These are phyloP conservation scores for Chlamydomonas sphaeroides DNA, from an alignment of 139 green algal genomes.

Conservation along the genomic window DNA sequence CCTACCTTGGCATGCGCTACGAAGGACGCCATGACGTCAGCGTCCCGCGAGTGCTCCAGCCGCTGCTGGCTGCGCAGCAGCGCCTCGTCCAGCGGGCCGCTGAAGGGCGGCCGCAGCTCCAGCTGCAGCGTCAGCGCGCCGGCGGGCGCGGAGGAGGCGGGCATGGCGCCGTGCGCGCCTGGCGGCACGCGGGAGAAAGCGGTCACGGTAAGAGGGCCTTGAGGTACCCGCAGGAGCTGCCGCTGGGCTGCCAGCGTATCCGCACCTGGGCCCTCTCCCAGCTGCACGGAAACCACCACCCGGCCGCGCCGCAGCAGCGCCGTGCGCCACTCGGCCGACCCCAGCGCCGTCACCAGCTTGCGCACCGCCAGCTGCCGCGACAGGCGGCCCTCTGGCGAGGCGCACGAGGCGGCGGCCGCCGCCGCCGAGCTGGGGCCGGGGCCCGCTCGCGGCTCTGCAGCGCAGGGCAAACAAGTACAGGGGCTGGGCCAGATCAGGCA, in stretches of 20 bases:
- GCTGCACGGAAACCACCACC: conserved; percentile 49
- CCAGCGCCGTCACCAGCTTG: conserved; percentile 36
- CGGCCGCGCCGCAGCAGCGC: conserved; percentile 31
- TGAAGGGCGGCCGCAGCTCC: conserved; percentile 32
- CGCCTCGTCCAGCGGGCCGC: conserved; percentile 35
- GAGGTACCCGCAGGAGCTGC: no score
- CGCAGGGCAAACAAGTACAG: no score
- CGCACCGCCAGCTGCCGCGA: conserved; percentile 8
- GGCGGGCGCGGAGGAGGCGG: conserved; percentile 36
- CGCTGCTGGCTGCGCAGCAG: conserved; percentile 51
- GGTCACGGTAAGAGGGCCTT: no score
- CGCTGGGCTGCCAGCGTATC: no score
- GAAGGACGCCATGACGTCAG: conserved; percentile 39
- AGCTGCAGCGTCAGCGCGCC: conserved; percentile 54
- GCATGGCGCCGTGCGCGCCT: conserved; percentile 34
- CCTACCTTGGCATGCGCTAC: conserved; percentile 29
- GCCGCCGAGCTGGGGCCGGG: neutral
- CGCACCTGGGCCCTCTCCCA: conserved; percentile 48
- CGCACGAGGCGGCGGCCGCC: neutral
- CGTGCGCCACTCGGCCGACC: conserved; percentile 48
- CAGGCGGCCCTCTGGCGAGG: neutral
- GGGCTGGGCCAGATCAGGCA: no score
- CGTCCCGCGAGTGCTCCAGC: conserved; percentile 41
- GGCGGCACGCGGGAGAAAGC: no score
- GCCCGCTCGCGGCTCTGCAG: neutral